These are phyloP conservation scores for Populus tomentosa DNA, from an alignment of 441 rosid species.

Conservation along the genomic window DNA sequence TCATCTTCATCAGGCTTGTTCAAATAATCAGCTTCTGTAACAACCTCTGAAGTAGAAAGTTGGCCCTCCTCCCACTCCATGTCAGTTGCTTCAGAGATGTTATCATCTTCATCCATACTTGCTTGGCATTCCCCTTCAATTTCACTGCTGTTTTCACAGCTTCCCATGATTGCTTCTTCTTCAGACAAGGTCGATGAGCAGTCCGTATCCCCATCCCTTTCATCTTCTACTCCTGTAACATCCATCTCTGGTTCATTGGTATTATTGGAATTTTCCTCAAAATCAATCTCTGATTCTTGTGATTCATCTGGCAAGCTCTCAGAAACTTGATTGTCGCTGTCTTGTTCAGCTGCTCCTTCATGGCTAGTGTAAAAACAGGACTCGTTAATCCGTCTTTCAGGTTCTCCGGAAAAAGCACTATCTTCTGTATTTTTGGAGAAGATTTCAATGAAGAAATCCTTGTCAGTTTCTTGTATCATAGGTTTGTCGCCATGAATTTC, in stretches of 20 bases:
- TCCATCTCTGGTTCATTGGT: constrained; percentile 3
- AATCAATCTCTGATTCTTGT: constrained; percentile 35
- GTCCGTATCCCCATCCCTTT: constrained; percentile 12
- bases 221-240: constrained; percentile 1
- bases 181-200: constrained; percentile 2
- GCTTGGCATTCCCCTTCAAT: constrained; percentile 17
- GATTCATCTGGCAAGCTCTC: constrained; percentile 36
- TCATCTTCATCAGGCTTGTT: constrained; percentile 22
- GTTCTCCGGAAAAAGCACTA: constrained; percentile 10
- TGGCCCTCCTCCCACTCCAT: constrained; percentile 50
- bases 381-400: background rate
- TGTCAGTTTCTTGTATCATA: constrained; percentile 13
- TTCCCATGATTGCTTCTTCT: constrained; percentile 16
- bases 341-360: constrained; percentile 15
- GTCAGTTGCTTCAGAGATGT: constrained; percentile 26
- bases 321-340: constrained; percentile 17
- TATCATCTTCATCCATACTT: constrained; percentile 19
- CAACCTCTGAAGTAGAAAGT: constrained; percentile 17
- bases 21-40: constrained; percentile 13
- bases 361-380: background rate
- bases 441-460: constrained; percentile 42
- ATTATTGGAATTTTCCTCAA: constrained; percentile 22
- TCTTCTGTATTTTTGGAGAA: constrained; percentile 32
- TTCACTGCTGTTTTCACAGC: constrained; percentile 9
- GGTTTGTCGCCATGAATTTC: constrained; percentile 10